Evolutionary conservation across 1,284 basidiomycete species (phyloP).

Genomic region (Apiotrichum porosum): DNA sequence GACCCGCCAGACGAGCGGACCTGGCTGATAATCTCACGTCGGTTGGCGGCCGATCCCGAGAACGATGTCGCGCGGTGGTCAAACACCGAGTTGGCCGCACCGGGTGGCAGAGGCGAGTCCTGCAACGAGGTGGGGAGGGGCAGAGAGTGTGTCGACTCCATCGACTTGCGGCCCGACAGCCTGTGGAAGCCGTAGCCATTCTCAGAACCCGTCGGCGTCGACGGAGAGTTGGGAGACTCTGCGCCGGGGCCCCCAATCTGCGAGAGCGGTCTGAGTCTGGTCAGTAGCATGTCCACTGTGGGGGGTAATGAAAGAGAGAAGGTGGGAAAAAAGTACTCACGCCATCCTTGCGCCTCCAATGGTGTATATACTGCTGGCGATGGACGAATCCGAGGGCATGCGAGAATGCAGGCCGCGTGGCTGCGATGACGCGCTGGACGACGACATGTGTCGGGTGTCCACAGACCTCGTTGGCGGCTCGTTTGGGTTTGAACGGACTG

Average conservation of each 20-base stretch:
- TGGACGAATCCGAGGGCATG: constrained; percentile 43
- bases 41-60: constrained; percentile 34
- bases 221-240: constrained; percentile 30
- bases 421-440: constrained; percentile 8
- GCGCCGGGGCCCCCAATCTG: constrained; percentile 25
- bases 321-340: constrained; percentile 9
- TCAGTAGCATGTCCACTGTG: not conserved
- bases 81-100: constrained; percentile 25
- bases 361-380: constrained; percentile 41
- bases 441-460: constrained; percentile 5
- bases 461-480: not conserved
- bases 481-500: not conserved
- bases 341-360: constrained; percentile 10
- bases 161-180: constrained; percentile 36
- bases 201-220: constrained; percentile 42
- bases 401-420: constrained; percentile 27
- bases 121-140: constrained; percentile 19
- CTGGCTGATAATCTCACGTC: constrained; percentile 32
- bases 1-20: constrained; percentile 35
- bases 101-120: constrained; percentile 28
- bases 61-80: constrained; percentile 47
- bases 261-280: constrained; percentile 32
- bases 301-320: not conserved
- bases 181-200: constrained; percentile 26
- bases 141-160: constrained; percentile 42